Percentiles rank a stretch among this genome's conserved stretches.
These are phyloP conservation scores for Keithomyces neogunnii DNA, from an alignment of 2,329 filamentous ascomycete species.

Conservation along the genomic window DNA sequence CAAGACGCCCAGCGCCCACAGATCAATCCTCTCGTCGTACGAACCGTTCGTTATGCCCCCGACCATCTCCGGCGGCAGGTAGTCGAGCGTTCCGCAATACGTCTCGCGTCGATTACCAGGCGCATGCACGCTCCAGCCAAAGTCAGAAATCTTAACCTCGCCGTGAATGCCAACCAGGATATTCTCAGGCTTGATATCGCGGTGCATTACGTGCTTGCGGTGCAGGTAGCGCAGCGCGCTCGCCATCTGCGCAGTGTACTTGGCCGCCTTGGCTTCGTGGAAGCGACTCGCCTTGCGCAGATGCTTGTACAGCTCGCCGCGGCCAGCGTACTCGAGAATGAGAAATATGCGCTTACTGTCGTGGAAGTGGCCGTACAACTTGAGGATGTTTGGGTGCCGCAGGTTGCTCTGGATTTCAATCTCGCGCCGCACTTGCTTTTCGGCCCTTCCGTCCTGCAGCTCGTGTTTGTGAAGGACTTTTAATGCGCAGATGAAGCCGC, in stretches of 20 bases:
- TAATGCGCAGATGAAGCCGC: constrained; percentile 61
- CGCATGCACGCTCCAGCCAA: constrained; percentile 20
- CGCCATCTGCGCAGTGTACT: constrained; percentile 67
- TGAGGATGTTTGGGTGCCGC: constrained; percentile 55
- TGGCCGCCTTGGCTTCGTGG: constrained; percentile 58
- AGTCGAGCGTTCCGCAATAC: constrained; percentile 19
- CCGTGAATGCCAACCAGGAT: constrained; percentile 21
- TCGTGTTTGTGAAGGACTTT: constrained; percentile 66
- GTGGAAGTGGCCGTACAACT: constrained; percentile 63
- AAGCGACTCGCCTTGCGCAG: constrained; percentile 57
- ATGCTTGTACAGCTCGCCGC: constrained; percentile 63
- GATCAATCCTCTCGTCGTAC: constrained; percentile 14
- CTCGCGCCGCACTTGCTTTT: constrained; percentile 63
- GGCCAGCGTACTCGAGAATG: constrained; percentile 59
- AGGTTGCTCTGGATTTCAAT: constrained; percentile 68
- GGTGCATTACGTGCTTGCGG: constrained; percentile 22
- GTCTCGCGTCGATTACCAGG: constrained; percentile 14
- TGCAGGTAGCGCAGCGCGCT: constrained; percentile 19
- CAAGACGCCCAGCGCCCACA: constrained; percentile 17
- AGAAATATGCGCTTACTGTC: constrained; percentile 64
- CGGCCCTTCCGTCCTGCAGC: constrained; percentile 54
- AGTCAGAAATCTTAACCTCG: constrained; percentile 20
- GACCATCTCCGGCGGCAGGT: constrained; percentile 20
- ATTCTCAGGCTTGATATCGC: constrained; percentile 25
- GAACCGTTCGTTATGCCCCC: neutral